These are phyloP conservation scores for Ascochyta viciae-villosae DNA, from an alignment of 2,329 filamentous ascomycete species.

Conservation along the genomic window DNA sequence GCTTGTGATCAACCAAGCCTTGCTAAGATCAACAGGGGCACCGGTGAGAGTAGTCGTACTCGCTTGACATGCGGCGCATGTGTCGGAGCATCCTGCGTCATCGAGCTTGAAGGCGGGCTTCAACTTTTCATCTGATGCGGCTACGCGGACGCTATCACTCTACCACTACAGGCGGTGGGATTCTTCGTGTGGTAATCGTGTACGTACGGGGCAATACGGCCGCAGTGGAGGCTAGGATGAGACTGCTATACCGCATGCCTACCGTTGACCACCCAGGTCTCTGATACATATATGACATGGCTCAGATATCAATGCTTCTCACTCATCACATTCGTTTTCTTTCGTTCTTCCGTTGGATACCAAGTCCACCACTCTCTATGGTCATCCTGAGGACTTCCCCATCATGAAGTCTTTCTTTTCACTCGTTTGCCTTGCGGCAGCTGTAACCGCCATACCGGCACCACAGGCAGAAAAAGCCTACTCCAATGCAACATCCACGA, in stretches of 20 bases:
- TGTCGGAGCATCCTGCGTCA: neutral
- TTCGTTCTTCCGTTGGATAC: neutral
- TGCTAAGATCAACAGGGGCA: neutral
- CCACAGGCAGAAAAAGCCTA: neutral
- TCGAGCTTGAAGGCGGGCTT: conserved; percentile 57
- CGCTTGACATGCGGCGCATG: neutral
- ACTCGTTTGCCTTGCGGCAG: conserved; percentile 18
- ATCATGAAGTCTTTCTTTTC: conserved; percentile 17
- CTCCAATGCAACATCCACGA: neutral
- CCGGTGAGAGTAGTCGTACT: neutral
- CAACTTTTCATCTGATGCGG: conserved; percentile 87
- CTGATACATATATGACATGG: neutral
- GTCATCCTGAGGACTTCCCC: neutral
- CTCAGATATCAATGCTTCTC: neutral
- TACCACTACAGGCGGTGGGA: conserved; percentile 77
- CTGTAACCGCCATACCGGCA: conserved; percentile 13
- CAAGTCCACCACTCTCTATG: neutral
- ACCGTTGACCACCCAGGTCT: neutral
- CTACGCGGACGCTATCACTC: conserved; percentile 85
- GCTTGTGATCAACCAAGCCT: neutral
- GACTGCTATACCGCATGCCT: neutral
- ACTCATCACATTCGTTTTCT: neutral
- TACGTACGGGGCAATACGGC: neutral
- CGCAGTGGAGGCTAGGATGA: neutral
- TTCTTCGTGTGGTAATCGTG: neutral